Evolutionary conservation across 495 filamentous ascomycete species (phyloP), one percentile per base, ranked within the genome.

Genomic region (Parathielavia hyrcaniae): DNA sequence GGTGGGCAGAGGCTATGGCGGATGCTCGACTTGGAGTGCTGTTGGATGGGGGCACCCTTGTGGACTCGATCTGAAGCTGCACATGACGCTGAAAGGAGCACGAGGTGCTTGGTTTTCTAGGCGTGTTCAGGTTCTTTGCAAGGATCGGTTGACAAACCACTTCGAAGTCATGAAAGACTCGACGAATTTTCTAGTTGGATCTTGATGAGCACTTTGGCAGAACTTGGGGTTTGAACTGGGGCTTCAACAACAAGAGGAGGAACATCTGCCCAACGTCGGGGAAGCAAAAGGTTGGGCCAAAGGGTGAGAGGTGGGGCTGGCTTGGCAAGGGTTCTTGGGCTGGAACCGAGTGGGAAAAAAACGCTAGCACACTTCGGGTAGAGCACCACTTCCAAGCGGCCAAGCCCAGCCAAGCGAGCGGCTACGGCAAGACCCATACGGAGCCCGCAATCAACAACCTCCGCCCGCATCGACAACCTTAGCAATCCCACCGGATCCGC

Each of bases 371-470:
- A 1, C 34, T 50, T 62, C 58, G n/a, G 39, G 60, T 32, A 36
- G 32, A 14, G 38, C 54, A 57, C 49, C 60, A 57, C 49, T 35
- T 43, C 38, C n/a, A 10, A 40, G 53, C 53, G 41, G 47, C 52
- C 46, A 62, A 59, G 56, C 60, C 55, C 53, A 34, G 47, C 52
- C 46, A 62, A 59, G 56, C 60, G 60, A 63, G 61, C 61, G 61
- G 61, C 61, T 59, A 59, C 61, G 44, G 50, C 49, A 61, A 16
- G 49, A 57, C 40, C 48, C 17, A 40, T 2, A 6, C 26, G 6
- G 16, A 44, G 41, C 39, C 59, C 47, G 59, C 52, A 56, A 39
- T 36, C 44, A n/a, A 35, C 54, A 50, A 52, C 39, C 55, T 59
- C 41, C 49, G 48, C 50, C 56, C 61, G 51, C 61, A 63, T 62